A percentile compares a stretch with the other conserved stretches of the same genome.
Conservation (phyloP, 2,329 filamentous ascomycete species). For the Aspergillus aculeatus region DNA sequence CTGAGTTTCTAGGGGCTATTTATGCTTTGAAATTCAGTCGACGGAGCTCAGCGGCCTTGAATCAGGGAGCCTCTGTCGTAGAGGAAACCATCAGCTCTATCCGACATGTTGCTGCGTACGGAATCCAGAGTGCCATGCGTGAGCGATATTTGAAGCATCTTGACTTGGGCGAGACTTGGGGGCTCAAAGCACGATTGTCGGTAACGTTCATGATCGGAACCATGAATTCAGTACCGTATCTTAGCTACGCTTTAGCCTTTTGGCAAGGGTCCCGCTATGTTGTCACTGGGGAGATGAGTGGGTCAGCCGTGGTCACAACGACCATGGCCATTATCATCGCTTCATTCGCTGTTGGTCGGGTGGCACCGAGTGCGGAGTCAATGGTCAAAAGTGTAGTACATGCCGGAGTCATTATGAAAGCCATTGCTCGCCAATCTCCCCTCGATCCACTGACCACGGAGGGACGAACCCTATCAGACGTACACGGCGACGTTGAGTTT, state of each 20-base stretch:
- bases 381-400: background rate
- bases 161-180: background rate
- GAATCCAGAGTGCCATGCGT: background rate
- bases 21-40: background rate
- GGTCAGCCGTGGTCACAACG: background rate
- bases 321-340: background rate
- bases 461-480: slow-evolving; percentile 16
- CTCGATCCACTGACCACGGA: slow-evolving; percentile 34
- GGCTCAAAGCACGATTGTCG: background rate
- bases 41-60: background rate
- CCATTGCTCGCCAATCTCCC: slow-evolving; percentile 38
- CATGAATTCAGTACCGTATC: slow-evolving; percentile 39
- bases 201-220: background rate
- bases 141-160: slow-evolving; percentile 25
- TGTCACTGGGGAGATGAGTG: slow-evolving; percentile 24
- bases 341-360: background rate
- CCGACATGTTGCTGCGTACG: background rate
- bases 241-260: slow-evolving; percentile 60
- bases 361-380: background rate
- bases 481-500: slow-evolving; percentile 36
- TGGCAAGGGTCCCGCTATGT: slow-evolving; percentile 35
- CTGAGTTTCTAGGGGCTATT: background rate
- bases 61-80: background rate
- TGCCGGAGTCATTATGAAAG: slow-evolving; percentile 35
- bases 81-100: background rate